Evolutionary conservation across 768 basidiomycete genomes (phyloP).

Genomic region (Leccinum ochraceum): DNA sequence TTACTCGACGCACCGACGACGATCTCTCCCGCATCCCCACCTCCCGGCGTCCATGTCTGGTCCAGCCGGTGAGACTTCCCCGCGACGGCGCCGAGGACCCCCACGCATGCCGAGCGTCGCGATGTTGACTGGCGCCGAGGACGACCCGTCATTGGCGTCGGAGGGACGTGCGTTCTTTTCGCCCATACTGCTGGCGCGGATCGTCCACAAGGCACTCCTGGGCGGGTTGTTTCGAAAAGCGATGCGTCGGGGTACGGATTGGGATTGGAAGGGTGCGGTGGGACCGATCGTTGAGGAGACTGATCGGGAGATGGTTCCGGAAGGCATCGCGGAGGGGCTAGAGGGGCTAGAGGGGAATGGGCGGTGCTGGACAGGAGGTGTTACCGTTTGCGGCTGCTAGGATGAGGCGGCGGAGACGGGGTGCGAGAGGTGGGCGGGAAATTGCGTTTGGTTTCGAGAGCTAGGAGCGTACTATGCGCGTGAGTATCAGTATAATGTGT

Average conservation of each 20-base stretch:
- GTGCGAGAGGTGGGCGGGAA: conserved; percentile 23
- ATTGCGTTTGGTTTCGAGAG: conserved; percentile 14
- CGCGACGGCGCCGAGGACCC: neutral
- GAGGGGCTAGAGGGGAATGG: neutral
- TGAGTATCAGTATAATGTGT: neutral
- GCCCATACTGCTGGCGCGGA: conserved; percentile 22
- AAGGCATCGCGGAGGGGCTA: neutral
- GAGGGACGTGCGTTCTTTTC: conserved; percentile 17
- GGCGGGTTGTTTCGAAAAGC: conserved; percentile 26
- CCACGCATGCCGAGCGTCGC: conserved; percentile 14
- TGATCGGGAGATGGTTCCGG: conserved; percentile 22
- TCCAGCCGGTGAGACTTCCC: neutral
- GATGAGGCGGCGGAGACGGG: conserved; percentile 22
- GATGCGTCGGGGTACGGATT: conserved; percentile 13
- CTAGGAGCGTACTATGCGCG: neutral
- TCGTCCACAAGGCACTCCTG: conserved; percentile 22
- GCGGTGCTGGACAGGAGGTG: neutral
- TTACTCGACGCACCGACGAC: neutral
- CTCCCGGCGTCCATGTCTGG: neutral
- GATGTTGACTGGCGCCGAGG: conserved; percentile 20
- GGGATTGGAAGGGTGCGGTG: conserved; percentile 27
- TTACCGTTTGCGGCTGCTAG: conserved; percentile 29
- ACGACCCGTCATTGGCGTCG: neutral
- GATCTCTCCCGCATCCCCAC: conserved; percentile 6
- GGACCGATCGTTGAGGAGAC: conserved; percentile 21